Evolutionary conservation across 176 grass and related monocot species (phyloP).

Genomic region (Areca catechu): DNA sequence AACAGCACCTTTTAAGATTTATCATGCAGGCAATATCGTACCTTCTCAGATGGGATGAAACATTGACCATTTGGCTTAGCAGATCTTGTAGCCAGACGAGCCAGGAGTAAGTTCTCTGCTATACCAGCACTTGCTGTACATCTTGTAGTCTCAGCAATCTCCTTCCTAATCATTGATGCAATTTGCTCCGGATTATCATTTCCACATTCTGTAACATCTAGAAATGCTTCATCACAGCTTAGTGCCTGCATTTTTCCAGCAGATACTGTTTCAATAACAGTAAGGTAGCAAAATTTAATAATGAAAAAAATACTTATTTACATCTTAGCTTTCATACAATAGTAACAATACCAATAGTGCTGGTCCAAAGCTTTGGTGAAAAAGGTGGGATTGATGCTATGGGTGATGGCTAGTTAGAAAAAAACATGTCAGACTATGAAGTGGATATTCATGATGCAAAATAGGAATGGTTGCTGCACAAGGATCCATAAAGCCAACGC

Average conservation of each 20-base stretch:
- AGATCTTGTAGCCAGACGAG: conserved; percentile 79
- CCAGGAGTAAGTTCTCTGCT: conserved; percentile 79
- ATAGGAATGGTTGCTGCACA: too few relatives aligned
- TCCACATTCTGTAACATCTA: conserved; percentile 60
- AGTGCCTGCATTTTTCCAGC: conserved; percentile 54
- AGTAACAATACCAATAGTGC: too few relatives aligned
- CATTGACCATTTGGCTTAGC: conserved; percentile 91
- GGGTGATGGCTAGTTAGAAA: too few relatives aligned
- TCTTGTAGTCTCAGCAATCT: conserved; percentile 62
- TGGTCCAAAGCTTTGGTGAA: too few relatives aligned
- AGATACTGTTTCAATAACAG: neutral
- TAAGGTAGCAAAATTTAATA: neutral
- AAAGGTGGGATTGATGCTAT: too few relatives aligned
- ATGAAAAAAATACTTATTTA: neutral
- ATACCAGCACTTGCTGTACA: conserved; percentile 91
- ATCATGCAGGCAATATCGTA: conserved; percentile 15
- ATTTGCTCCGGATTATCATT: conserved; percentile 48
- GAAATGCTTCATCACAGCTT: conserved; percentile 97
- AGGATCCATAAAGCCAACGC: too few relatives aligned
- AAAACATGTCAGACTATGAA: too few relatives aligned
- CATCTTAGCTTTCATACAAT: too few relatives aligned
- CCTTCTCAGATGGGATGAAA: conserved; percentile 74
- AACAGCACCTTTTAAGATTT: neutral
- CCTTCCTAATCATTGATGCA: conserved; percentile 47
- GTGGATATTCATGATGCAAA: too few relatives aligned